Conservation (phyloP, 75 land plant species). For the Picea glauca region DNA sequence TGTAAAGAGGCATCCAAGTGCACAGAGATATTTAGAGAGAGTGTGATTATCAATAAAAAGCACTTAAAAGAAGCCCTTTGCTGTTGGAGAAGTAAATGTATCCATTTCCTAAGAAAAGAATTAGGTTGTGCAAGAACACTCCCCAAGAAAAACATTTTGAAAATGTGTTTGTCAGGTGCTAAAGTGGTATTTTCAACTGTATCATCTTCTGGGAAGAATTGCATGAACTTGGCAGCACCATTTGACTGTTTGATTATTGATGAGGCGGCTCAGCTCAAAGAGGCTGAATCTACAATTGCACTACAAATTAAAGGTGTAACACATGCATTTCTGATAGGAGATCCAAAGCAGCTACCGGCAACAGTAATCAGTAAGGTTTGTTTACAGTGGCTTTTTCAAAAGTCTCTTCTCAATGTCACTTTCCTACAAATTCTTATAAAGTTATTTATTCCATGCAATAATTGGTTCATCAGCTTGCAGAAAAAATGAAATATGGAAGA, state of each 20-base stretch:
- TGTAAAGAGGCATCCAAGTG: not conserved
- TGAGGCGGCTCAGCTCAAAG: constrained; percentile 86
- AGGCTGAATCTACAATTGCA: not conserved
- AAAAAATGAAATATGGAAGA: constrained; percentile 61
- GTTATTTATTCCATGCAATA: too few relatives aligned
- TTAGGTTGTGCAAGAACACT: not conserved
- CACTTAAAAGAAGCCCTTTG: not conserved
- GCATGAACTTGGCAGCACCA: not conserved
- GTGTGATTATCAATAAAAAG: not conserved
- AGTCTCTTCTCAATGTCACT: too few relatives aligned
- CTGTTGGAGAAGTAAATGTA: not conserved
- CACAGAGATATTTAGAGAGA: not conserved
- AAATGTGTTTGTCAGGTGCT: constrained; percentile 22
- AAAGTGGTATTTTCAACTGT: constrained; percentile 81
- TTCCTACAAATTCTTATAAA: too few relatives aligned
- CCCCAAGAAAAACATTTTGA: not conserved
- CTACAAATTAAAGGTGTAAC: not conserved
- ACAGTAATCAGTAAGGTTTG: constrained; percentile 68
- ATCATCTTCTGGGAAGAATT: constrained; percentile 31
- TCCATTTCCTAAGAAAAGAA: not conserved
- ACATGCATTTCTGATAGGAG: constrained; percentile 52
- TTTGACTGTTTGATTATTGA: constrained; percentile 98
- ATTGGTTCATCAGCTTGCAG: constrained; percentile 28
- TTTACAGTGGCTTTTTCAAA: too few relatives aligned
- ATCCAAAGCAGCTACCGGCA: constrained; percentile 99